These are phyloP conservation scores for Paradendryphiella salina DNA, from an alignment of 2,329 filamentous ascomycete species.

Conservation along the genomic window DNA sequence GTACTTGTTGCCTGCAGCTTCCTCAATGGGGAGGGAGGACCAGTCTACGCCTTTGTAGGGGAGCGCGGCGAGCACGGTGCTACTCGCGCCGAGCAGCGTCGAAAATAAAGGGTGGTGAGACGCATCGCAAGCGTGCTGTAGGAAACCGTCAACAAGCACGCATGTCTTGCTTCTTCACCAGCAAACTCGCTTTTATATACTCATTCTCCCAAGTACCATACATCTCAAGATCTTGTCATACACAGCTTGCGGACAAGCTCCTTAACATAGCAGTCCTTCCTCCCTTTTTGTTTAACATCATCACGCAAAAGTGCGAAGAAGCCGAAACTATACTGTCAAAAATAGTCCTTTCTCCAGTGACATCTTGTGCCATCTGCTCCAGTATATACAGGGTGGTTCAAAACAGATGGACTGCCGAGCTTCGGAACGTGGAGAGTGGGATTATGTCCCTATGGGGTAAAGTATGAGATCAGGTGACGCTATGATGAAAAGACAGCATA, in stretches of 20 bases:
- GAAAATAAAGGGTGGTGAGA: conserved; percentile 24
- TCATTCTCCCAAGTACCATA: neutral
- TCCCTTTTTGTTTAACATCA: neutral
- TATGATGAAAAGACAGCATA: neutral
- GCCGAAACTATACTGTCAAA: neutral
- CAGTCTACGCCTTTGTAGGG: conserved; percentile 70
- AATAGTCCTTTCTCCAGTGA: conserved; percentile 15
- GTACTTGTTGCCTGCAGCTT: conserved; percentile 64
- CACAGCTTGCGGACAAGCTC: neutral
- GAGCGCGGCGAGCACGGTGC: conserved; percentile 52
- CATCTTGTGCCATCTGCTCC: neutral
- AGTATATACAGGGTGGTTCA: conserved; percentile 9
- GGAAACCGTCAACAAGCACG: neutral
- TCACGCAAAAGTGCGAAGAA: neutral
- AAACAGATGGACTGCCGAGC: conserved; percentile 7
- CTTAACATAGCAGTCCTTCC: neutral
- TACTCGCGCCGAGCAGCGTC: conserved; percentile 25
- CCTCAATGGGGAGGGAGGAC: conserved; percentile 68
- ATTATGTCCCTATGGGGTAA: neutral
- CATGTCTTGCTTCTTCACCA: neutral
- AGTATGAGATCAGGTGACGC: neutral
- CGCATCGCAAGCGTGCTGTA: conserved; percentile 26
- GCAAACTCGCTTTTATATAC: neutral
- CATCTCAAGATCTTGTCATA: neutral
- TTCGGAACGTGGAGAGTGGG: neutral